Percentiles rank a stretch among this genome's conserved stretches.
These are phyloP conservation scores for Raddia guianensis DNA, from an alignment of 176 grass and related monocot genomes.

Conservation along the genomic window DNA sequence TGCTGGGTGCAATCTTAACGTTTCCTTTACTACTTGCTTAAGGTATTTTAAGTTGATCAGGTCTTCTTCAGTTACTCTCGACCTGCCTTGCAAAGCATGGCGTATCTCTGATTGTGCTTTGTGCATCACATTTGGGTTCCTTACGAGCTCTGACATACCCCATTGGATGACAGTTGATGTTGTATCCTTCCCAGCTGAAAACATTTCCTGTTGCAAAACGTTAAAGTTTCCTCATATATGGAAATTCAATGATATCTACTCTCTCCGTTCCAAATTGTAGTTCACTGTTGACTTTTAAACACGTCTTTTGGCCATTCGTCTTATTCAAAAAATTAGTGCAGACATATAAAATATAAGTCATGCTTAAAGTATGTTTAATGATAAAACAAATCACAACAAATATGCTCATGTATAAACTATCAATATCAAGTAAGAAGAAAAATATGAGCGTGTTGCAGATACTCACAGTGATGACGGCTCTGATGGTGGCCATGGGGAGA, in stretches of 20 bases:
- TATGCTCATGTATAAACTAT: too few species aligned
- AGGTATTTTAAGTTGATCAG: conserved; percentile 15
- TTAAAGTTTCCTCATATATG: too few species aligned
- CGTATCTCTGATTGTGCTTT: conserved; percentile 41
- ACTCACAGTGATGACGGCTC: conserved; percentile 35
- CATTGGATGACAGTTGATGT: conserved; percentile 28
- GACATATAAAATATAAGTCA: too few species aligned
- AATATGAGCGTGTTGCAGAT: too few species aligned
- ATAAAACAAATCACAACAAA: too few species aligned
- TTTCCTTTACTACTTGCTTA: conserved; percentile 46
- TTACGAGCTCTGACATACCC: conserved; percentile 45
- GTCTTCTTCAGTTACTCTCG: neutral
- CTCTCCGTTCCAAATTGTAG: too few species aligned
- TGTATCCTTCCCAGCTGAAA: conserved; percentile 36
- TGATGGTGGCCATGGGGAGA: conserved; percentile 1
- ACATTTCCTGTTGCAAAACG: conserved; percentile 33
- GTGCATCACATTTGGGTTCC: conserved; percentile 25
- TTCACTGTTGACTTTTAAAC: too few species aligned
- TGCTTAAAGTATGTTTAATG: too few species aligned
- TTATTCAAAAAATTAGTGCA: too few species aligned
- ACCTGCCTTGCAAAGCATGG: neutral
- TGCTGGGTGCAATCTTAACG: conserved; percentile 35
- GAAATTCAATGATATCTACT: too few species aligned
- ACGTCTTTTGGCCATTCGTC: too few species aligned
- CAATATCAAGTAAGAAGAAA: too few species aligned